phyloP scores from a whole-genome alignment of 495 filamentous ascomycete genomes.

The Beverwykella pulmonaria region DNA sequence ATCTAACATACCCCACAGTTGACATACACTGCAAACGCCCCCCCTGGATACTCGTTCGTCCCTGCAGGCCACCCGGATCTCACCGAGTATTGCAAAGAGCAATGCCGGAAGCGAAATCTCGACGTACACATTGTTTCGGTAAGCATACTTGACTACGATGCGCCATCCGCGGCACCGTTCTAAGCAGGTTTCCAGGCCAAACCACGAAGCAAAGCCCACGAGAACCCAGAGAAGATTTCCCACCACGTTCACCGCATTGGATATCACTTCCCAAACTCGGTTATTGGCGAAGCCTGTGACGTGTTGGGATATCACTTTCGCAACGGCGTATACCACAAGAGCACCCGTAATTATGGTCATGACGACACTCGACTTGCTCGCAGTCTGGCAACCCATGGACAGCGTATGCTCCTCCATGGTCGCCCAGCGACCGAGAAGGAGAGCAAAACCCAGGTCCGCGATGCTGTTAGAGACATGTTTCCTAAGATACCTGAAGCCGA shows the following conservation, averaged over 20 bases:
- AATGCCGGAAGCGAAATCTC: conserved; percentile 66
- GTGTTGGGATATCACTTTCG: conserved; percentile 29
- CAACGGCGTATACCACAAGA: conserved; percentile 8
- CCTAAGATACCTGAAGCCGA: conserved; percentile 82
- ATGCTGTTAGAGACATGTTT: conserved; percentile 72
- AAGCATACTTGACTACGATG: conserved; percentile 42
- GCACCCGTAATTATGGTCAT: not conserved
- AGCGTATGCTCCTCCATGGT: conserved; percentile 16
- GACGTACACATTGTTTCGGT: conserved; percentile 82
- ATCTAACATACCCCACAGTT: conserved; percentile 28
- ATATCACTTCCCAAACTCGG: conserved; percentile 68
- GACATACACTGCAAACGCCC: conserved; percentile 51
- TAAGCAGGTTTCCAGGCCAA: conserved; percentile 17
- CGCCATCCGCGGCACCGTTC: conserved; percentile 42
- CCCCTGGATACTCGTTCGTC: conserved; percentile 81
- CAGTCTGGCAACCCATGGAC: not conserved
- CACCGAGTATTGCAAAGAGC: conserved; percentile 76
- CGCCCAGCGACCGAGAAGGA: conserved; percentile 58
- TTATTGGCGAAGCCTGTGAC: conserved; percentile 59
- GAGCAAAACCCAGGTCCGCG: conserved; percentile 70
- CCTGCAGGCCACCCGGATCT: conserved; percentile 78
- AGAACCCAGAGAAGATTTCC: conserved; percentile 56
- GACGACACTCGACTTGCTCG: conserved; percentile 6
- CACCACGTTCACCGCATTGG: conserved; percentile 76
- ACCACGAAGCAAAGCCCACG: conserved; percentile 44